These are phyloP conservation scores for Eimeria brunetti DNA, from an alignment of 169 alveolate genomes.

Conservation along the genomic window DNA sequence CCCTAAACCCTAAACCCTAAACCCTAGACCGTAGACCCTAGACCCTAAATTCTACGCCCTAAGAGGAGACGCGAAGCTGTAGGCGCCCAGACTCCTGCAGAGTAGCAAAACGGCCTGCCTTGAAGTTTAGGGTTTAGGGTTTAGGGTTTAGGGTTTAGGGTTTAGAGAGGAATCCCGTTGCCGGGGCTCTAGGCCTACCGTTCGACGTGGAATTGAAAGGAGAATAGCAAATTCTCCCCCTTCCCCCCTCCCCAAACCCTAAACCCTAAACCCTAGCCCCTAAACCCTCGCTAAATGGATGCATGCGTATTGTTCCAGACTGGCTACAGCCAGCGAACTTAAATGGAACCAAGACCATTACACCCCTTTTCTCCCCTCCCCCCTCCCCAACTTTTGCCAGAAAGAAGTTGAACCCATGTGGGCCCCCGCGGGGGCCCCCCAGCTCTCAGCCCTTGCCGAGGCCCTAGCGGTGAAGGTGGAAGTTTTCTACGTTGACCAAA, in stretches of 20 bases:
- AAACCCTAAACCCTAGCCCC: constrained; percentile 24
- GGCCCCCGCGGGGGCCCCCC: constrained; percentile 79
- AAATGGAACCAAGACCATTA: constrained; percentile 31
- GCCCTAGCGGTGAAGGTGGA: constrained; percentile 44
- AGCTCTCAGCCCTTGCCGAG: constrained; percentile 46
- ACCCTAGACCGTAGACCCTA: not conserved
- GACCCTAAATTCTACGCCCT: not conserved
- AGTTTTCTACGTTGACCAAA: constrained; percentile 74
- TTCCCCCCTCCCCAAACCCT: not conserved
- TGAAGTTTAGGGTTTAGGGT: constrained; percentile 1
- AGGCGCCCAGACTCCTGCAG: too few relatives aligned
- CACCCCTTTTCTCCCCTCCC: constrained; percentile 60
- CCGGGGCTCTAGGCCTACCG: too few relatives aligned
- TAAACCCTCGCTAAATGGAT: too few relatives aligned
- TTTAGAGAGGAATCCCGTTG: too few relatives aligned
- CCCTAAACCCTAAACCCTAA: constrained; percentile 26
- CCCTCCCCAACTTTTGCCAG: constrained; percentile 5
- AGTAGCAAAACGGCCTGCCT: too few relatives aligned
- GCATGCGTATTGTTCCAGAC: constrained; percentile 38
- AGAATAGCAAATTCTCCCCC: not conserved
- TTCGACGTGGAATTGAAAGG: too few relatives aligned
- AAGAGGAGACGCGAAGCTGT: too few relatives aligned
- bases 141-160: not conserved
- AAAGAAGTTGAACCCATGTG: constrained; percentile 81
- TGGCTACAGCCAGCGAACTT: constrained; percentile 54